phyloP scores from a whole-genome alignment of 2,329 filamentous ascomycete genomes.

The Colletotrichum somersetense region DNA sequence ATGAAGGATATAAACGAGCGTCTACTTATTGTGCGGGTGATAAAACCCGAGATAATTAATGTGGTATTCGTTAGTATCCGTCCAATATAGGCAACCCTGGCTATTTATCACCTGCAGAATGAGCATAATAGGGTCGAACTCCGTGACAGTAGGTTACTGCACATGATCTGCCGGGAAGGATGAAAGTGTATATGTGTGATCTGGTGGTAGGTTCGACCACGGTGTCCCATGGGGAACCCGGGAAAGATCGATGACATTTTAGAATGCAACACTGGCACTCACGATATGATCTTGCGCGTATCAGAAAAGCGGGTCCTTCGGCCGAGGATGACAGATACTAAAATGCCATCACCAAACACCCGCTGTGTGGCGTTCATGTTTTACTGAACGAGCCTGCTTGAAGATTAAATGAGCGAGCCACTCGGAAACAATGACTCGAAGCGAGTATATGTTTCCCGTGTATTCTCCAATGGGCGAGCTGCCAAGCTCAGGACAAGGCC shows the following conservation, averaged over 20 bases:
- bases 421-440: constrained; percentile 23
- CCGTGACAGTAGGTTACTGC: neutral
- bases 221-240: neutral
- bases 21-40: constrained; percentile 18
- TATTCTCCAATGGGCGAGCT: neutral
- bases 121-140: neutral
- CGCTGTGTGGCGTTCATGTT: constrained; percentile 15
- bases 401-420: constrained; percentile 11
- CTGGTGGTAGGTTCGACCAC: constrained; percentile 1
- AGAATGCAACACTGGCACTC: constrained; percentile 12
- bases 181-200: constrained; percentile 25
- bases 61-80: neutral
- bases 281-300: constrained; percentile 2
- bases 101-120: neutral
- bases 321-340: constrained; percentile 20
- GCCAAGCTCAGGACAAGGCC: neutral
- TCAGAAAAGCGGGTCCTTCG: constrained; percentile 28
- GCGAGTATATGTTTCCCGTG: neutral
- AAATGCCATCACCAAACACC: constrained; percentile 6
- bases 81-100: neutral
- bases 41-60: constrained; percentile 25
- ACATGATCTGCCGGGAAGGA: constrained; percentile 29
- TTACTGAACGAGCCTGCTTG: neutral
- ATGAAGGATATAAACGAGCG: neutral
- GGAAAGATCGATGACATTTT: constrained; percentile 21